Evolutionary conservation across 306 rosid genomes (phyloP), one percentile per base, ranked within the genome.

Genomic region (Luffa acutangula): DNA sequence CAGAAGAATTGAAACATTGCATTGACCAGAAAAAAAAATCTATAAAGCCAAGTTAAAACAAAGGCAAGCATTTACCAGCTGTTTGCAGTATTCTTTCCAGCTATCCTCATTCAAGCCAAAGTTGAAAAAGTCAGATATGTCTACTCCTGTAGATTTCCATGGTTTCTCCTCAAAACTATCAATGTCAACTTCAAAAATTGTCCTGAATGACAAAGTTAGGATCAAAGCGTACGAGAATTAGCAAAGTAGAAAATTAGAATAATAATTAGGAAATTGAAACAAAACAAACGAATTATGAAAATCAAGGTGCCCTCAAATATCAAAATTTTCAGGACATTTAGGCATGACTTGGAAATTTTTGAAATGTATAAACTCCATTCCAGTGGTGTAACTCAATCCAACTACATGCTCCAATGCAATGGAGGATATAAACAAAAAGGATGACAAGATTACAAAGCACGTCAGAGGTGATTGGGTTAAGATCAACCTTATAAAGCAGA

Each of bases 51-150:
- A 36, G 57, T 48, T 54, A 53, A 25, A 49, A 45, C 79, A 43
- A 49, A 48, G 39, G 13, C 52, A 81, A 84, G 81, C 34, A 62
- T 54, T 81, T 90, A 96, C 99, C 98, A 96, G 99, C 85, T 87
- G 99, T 88, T 85, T 96, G 93, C 98, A 90, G 87, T 96, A 96
- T 84, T 90, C 97, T 85, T 86, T 96, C 99, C 99, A 96, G 86
- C 90, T 86, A 54, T 96, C 99, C 81, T 96, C 99, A 81, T 89
- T 96, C 82, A 96, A 85, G 60, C 97, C 96, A 43, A 96, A 93
- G 86, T 96, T 96, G 91, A 96, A 96, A 85, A 88, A 96, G 82
- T 93, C 98, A 0, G 99, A 88, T n/a, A 62, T 18, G 76, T 96
- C 99, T 78, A 87, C 89, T 83, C 88, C 86, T 4, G 92, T 91